Evolutionary conservation across 352 stramenopile species (phyloP).

Genomic region (Phytophthora tubulina): DNA sequence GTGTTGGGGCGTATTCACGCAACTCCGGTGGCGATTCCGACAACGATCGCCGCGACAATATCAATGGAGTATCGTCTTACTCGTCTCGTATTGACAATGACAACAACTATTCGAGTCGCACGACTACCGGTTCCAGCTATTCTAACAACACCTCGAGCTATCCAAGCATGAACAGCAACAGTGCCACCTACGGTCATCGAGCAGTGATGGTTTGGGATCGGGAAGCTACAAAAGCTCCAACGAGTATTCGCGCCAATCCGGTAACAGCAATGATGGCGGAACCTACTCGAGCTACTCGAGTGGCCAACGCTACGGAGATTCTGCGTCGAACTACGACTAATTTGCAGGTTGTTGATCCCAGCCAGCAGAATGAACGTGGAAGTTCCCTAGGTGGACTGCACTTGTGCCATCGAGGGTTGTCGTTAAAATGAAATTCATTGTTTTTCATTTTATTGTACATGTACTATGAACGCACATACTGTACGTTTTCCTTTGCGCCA

Average conservation of each 20-base stretch:
- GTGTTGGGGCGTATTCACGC: neutral
- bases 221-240: neutral
- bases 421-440: neutral
- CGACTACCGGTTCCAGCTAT: neutral
- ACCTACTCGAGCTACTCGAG: constrained; percentile 12
- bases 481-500: too few species aligned
- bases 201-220: neutral
- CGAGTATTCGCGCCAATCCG: neutral
- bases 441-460: neutral
- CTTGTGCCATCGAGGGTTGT: too few species aligned
- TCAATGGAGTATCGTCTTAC: neutral
- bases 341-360: neutral
- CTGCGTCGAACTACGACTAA: constrained; percentile 19
- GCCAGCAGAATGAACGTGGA: neutral
- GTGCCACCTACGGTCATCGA: neutral
- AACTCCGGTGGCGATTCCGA: neutral
- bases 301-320: neutral
- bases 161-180: neutral
- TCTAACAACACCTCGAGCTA: neutral
- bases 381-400: too few species aligned
- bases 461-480: too few species aligned
- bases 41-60: neutral
- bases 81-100: constrained; percentile 1
- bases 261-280: neutral
- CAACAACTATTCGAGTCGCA: neutral